Conservation (phyloP, 805 yeast genomes). For the Ogataea allantospora region DNA sequence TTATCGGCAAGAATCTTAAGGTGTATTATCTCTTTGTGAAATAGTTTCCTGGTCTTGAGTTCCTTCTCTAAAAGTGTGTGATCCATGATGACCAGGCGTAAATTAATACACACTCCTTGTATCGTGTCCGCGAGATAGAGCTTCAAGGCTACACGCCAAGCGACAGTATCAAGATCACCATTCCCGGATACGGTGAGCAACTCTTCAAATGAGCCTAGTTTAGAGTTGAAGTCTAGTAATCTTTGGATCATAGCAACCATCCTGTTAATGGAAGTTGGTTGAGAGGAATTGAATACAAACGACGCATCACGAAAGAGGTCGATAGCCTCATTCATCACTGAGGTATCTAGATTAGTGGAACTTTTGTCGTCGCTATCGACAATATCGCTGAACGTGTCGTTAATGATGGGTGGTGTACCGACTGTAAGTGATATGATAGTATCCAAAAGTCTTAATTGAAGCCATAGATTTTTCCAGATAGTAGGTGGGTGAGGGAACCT, state of each 20-base stretch:
- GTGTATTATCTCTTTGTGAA: slow-evolving; percentile 2
- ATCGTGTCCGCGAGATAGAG: slow-evolving; percentile 8
- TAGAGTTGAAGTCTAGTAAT: slow-evolving; percentile 4
- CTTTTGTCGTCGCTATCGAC: not conserved
- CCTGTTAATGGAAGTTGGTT: slow-evolving; percentile 8
- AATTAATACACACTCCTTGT: slow-evolving; percentile 6
- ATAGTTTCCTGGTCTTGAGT: slow-evolving; percentile 4
- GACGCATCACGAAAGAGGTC: slow-evolving; percentile 3
- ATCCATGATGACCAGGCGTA: slow-evolving; percentile 4
- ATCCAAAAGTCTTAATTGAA: slow-evolving; percentile 18
- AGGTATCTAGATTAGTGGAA: too few species aligned
- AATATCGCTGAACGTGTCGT: slow-evolving; percentile 19
- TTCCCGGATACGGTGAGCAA: not conserved
- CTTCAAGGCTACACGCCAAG: slow-evolving; percentile 9
- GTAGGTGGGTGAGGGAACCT: slow-evolving; percentile 5
- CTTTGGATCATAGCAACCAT: slow-evolving; percentile 4
- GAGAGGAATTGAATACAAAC: slow-evolving; percentile 5
- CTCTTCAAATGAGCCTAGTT: slow-evolving; percentile 6
- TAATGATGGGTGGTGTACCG: slow-evolving; percentile 24
- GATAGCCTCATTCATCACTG: not conserved
- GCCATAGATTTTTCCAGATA: slow-evolving; percentile 20
- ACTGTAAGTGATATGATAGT: slow-evolving; percentile 15
- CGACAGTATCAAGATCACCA: slow-evolving; percentile 2
- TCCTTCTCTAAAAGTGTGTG: slow-evolving; percentile 5
- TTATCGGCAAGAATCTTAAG: slow-evolving; percentile 3